Evolutionary conservation across 2,329 filamentous ascomycete genomes (phyloP), one percentile per base, ranked within the genome.

Genomic region (Fusarium redolens): DNA sequence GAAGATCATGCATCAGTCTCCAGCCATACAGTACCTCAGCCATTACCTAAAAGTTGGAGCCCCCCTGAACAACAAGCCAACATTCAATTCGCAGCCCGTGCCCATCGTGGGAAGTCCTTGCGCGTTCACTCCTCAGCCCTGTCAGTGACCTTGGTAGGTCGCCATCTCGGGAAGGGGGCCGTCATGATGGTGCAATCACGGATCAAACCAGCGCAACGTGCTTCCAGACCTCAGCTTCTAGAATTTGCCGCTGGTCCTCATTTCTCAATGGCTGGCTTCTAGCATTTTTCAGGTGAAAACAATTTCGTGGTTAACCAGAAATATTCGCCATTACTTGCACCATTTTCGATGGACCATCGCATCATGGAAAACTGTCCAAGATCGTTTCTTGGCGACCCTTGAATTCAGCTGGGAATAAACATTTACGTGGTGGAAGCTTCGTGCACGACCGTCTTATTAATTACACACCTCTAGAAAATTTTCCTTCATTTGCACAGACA

Each of bases 181-280:
- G 48, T 31, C 40, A 40, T 52, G 35, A 76, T 72, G 65, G 71
- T 74, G 73, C 75, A 76, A 77, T 77, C 67, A 73, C 17, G 37
- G 43, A 45, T 56, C 56, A 55, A 50, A 38, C 30, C 59, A 58
- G 50, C 59, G 65, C 73, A 77, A 76, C 75, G 75, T 77, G 75
- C 51, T 43, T 69, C n/a, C 30, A 35, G 28, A 47, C 41, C 17
- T 41, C 52, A 59, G 58, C 60, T 52, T 58, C 48, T 45, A 50
- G 50, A 62, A 33, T 33, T 48, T 57, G 33, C 40, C 31, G n/a
- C 37, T 58, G 35, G 66, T 25, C 48, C 57, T 55, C 59, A 50
- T 51, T 68, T 22, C 43, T 61, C 38, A 59, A 64, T 65, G 45
- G 55, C 59, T 71, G 48, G 57, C 25, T 51, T 33, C 28, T 6